Evolutionary conservation across 2,329 filamentous ascomycete species (phyloP).

Genomic region (Chaetomiaceae sp.): DNA sequence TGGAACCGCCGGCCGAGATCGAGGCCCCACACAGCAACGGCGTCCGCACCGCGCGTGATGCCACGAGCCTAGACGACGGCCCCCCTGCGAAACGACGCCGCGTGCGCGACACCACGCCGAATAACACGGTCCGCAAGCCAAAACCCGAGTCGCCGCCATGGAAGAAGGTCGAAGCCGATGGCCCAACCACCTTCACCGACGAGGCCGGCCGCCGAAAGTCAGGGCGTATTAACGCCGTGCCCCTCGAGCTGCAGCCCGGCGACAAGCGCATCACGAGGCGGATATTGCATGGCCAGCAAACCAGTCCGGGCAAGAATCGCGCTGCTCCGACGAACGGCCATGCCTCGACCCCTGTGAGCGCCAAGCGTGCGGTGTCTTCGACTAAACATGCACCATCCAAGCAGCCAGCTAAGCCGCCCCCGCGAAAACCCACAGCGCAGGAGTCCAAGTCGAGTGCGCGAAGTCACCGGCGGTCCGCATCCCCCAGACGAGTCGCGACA

Average conservation of each 20-base stretch:
- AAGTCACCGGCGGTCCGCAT: conserved; percentile 38
- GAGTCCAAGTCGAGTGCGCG: conserved; percentile 29
- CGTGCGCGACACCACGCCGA: conserved; percentile 42
- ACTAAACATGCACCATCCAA: conserved; percentile 30
- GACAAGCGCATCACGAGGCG: conserved; percentile 51
- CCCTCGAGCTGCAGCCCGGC: conserved; percentile 48
- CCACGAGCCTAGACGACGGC: conserved; percentile 36
- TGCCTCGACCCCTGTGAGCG: conserved; percentile 22
- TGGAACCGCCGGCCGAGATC: not conserved
- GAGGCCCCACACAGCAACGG: conserved; percentile 9
- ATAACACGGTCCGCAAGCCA: conserved; percentile 36
- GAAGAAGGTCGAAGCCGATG: conserved; percentile 81
- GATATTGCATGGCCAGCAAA: conserved; percentile 35
- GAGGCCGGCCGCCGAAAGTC: conserved; percentile 67
- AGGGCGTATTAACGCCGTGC: conserved; percentile 56
- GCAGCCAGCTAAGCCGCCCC: conserved; percentile 18
- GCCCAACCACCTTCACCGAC: conserved; percentile 80
- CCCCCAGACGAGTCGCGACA: conserved; percentile 36
- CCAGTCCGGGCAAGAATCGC: conserved; percentile 34
- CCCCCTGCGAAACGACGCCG: conserved; percentile 63
- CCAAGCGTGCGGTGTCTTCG: conserved; percentile 31
- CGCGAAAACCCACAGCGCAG: conserved; percentile 19
- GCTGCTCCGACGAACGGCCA: conserved; percentile 27
- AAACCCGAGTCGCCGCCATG: conserved; percentile 78
- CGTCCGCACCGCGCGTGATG: conserved; percentile 13